Evolutionary conservation across 176 grass and related monocot species (phyloP).

Genomic region (Aegilops tauschii): DNA sequence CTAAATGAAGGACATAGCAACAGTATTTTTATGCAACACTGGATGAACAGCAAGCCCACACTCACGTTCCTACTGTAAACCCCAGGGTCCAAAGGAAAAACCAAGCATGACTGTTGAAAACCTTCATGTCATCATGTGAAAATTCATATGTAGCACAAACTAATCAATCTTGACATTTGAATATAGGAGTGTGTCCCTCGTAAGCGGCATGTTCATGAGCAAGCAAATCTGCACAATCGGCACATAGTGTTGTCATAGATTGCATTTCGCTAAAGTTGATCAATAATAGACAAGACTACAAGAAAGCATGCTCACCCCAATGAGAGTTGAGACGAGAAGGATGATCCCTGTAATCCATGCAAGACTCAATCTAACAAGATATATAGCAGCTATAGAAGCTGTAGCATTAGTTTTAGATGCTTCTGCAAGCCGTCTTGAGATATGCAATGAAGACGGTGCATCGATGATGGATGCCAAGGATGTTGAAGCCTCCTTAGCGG

Average conservation of each 20-base stretch:
- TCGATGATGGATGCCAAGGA: slow-evolving; percentile 56
- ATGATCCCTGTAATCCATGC: slow-evolving; percentile 95
- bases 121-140: background rate
- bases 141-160: slow-evolving; percentile 18
- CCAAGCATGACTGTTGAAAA: background rate
- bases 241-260: slow-evolving; percentile 5
- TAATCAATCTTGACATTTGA: slow-evolving; percentile 96
- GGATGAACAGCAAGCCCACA: background rate
- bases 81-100: background rate
- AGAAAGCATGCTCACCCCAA: slow-evolving; percentile 66
- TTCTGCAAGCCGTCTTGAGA: slow-evolving; percentile 72
- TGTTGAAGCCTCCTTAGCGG: slow-evolving; percentile 39
- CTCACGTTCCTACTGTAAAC: background rate
- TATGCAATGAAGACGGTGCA: slow-evolving; percentile 52
- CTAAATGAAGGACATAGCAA: background rate
- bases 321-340: slow-evolving; percentile 80
- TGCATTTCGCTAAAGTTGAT: background rate
- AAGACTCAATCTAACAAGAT: slow-evolving; percentile 69
- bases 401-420: slow-evolving; percentile 38
- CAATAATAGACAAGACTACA: background rate
- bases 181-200: slow-evolving; percentile 91
- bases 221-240: slow-evolving; percentile 65
- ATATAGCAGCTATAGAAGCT: slow-evolving; percentile 25
- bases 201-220: slow-evolving; percentile 86
- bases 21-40: slow-evolving; percentile 18